Percentiles rank a stretch among this genome's conserved stretches.
Evolutionary conservation across 2,329 filamentous ascomycete species (phyloP).

Genomic region (Pseudohalonectria lignicola): DNA sequence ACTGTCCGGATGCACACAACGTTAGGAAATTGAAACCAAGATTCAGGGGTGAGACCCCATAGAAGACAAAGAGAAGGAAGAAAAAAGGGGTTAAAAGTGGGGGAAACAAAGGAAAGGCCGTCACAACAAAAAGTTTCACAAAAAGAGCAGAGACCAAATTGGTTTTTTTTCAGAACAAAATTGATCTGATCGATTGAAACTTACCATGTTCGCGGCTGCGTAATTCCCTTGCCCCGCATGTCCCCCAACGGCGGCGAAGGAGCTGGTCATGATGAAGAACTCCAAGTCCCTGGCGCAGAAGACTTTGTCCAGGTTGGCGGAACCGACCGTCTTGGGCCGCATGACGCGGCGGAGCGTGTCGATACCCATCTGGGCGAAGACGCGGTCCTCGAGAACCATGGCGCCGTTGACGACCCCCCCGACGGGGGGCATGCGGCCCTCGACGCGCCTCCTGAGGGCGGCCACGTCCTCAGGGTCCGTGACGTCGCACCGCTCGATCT

Average conservation of each 20-base stretch:
- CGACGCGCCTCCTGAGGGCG: constrained; percentile 11
- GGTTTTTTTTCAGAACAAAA: too few relatives aligned
- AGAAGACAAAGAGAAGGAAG: too few relatives aligned
- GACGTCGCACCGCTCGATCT: constrained; percentile 16
- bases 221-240: constrained; percentile 33
- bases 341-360: constrained; percentile 24
- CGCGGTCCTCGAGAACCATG: constrained; percentile 31
- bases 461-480: constrained; percentile 16
- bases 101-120: too few relatives aligned
- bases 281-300: constrained; percentile 22
- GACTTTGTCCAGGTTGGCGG: constrained; percentile 23
- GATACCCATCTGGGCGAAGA: constrained; percentile 28
- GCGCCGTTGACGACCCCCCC: constrained; percentile 31
- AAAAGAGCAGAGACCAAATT: too few relatives aligned
- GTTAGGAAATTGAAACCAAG: too few relatives aligned
- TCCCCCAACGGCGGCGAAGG: constrained; percentile 30
- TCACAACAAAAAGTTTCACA: too few relatives aligned
- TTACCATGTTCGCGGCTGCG: constrained; percentile 29
- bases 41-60: too few relatives aligned
- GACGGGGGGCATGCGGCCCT: constrained; percentile 17
- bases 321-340: constrained; percentile 27
- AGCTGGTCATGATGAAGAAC: constrained; percentile 36
- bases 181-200: too few relatives aligned
- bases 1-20: constrained; percentile 14
- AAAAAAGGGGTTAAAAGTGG: too few relatives aligned